A percentile compares a stretch with the other conserved stretches of the same genome.
Evolutionary conservation across 306 rosid genomes (phyloP).

Genomic region (Alnus rubra): DNA sequence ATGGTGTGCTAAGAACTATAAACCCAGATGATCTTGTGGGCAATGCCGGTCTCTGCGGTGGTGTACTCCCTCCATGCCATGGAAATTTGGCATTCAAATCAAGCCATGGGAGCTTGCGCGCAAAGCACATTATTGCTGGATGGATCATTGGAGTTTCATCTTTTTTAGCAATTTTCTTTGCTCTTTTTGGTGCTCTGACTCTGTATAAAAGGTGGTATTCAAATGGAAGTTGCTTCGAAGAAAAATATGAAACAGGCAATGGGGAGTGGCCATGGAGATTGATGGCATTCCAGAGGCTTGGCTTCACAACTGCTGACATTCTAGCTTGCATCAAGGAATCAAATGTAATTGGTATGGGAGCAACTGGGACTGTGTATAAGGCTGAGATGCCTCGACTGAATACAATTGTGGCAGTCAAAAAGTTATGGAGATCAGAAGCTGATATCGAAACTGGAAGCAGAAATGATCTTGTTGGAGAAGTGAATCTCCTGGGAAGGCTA

Average conservation of each 20-base stretch:
- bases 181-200: slow-evolving; percentile 51
- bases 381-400: slow-evolving; percentile 78
- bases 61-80: slow-evolving; percentile 71
- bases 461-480: slow-evolving; percentile 87
- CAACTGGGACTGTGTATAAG: slow-evolving; percentile 80
- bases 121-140: slow-evolving; percentile 56
- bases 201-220: slow-evolving; percentile 70
- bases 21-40: slow-evolving; percentile 77
- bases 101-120: slow-evolving; percentile 42
- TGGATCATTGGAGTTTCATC: slow-evolving; percentile 74
- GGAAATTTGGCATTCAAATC: slow-evolving; percentile 42
- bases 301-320: slow-evolving; percentile 72
- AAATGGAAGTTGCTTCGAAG: slow-evolving; percentile 63
- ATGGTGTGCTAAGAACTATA: slow-evolving; percentile 78
- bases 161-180: slow-evolving; percentile 48
- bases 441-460: slow-evolving; percentile 77
- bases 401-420: slow-evolving; percentile 77
- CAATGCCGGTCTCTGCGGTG: slow-evolving; percentile 75
- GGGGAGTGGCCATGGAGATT: slow-evolving; percentile 98
- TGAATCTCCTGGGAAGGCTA: slow-evolving; percentile 77
- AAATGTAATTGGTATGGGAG: slow-evolving; percentile 91
- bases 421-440: slow-evolving; percentile 73
- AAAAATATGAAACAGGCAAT: slow-evolving; percentile 57
- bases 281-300: slow-evolving; percentile 88
- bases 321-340: slow-evolving; percentile 84